Base-by-base conservation (phyloP, 192 early-diverging fungal genomes). In the Coemansia sp. region DNA sequence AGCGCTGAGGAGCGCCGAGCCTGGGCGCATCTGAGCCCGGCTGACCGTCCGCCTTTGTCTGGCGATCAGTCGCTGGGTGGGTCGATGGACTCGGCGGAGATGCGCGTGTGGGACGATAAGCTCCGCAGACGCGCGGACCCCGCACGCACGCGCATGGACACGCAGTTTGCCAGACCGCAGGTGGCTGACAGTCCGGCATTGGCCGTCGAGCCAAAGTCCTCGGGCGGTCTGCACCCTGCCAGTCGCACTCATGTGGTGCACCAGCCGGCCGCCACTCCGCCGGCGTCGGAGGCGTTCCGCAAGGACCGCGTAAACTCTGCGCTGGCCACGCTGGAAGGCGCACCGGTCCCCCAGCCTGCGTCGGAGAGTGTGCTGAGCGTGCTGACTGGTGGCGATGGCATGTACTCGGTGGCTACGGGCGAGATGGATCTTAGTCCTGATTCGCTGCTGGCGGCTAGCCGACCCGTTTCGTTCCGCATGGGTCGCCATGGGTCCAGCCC, bases 401-500 rank as follows among this genome's bases (percentile, higher is more conserved):
- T 55, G 52, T 55, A 55, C 26, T 55, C 52, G 48, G 52, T 12
- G 5, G 48, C 48, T 26, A 48, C 45, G 25, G 48, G 28, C 16
- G 52, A 55, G 25, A 33, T 55, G 52, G 52, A 55, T 26, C 21
- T 52, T 11, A 52, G 48, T 11, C 52, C 52, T 7, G 52, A 55
- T 31, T 12, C 52, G 13, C 2, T 55, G 52, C 26, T 55, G 52
- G 52, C 52, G 6, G 52, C 52, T 16, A 7, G 52, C 3, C 52
- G 52, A 2, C 52, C 52, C 1, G 52, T 31, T 8, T 55, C 52
- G 33, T 65, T 72, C 45, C 73, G 73, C 13, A 82, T 82, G 79
- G 79, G 79, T 13, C 69, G 79, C 6, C 79, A 82, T 11, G 79
- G 79, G 0, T 82, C 79, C 11, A 82, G 79, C 11, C 79, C 79